phyloP scores from a whole-genome alignment of 495 filamentous ascomycete species.

The Talaromyces wortmannii region DNA sequence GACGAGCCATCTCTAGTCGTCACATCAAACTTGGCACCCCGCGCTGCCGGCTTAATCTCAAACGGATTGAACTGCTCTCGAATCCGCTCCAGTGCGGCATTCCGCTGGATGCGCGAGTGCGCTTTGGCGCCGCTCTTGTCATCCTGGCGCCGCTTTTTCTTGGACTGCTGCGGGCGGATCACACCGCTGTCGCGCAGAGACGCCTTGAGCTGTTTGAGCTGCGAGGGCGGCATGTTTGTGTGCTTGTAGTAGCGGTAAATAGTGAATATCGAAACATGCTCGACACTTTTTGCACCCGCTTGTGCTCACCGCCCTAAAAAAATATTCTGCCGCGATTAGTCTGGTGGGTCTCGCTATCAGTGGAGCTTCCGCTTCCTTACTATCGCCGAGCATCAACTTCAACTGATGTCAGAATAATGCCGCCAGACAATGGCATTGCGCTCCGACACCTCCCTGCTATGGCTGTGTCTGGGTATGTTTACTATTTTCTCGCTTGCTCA shows the following conservation, averaged over 20 bases:
- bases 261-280: neutral
- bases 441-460: constrained; percentile 34
- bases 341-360: no score
- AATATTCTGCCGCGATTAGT: constrained; percentile 23
- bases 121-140: constrained; percentile 52
- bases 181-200: constrained; percentile 84
- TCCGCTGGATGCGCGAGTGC: constrained; percentile 62
- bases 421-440: constrained; percentile 27
- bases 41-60: constrained; percentile 68
- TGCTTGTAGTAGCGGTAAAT: neutral
- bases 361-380: no score
- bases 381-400: neutral
- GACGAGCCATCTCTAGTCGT: constrained; percentile 49
- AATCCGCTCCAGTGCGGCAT: constrained; percentile 70
- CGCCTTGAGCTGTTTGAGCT: constrained; percentile 89
- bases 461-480: constrained; percentile 34
- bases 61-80: constrained; percentile 97
- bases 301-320: constrained; percentile 23
- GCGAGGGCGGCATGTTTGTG: constrained; percentile 80
- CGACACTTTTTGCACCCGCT: neutral
- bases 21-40: constrained; percentile 69
- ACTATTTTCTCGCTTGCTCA: neutral
- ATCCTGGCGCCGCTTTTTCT: constrained; percentile 78
- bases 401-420: neutral
- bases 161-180: constrained; percentile 80